phyloP scores from a whole-genome alignment of 2,329 filamentous ascomycete species.

The Acrocalymma vagum region DNA sequence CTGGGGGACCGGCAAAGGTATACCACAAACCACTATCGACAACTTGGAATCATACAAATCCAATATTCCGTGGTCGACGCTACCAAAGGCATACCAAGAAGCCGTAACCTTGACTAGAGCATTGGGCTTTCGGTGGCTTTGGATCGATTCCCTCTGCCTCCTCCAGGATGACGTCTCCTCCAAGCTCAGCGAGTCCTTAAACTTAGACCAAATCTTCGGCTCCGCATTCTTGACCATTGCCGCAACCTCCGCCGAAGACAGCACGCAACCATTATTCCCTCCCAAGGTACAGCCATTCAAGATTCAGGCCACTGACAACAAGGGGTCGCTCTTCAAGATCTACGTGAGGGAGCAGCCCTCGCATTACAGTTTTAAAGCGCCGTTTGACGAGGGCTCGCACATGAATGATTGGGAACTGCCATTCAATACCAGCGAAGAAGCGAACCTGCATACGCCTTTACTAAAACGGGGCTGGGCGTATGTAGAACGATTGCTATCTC shows the following conservation, averaged over 20 bases:
- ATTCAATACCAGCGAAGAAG: conserved; percentile 39
- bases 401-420: conserved; percentile 47
- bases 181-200: conserved; percentile 35
- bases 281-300: conserved; percentile 36
- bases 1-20: conserved; percentile 36
- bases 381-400: conserved; percentile 41
- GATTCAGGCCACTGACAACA: conserved; percentile 42
- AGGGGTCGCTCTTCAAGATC: conserved; percentile 38
- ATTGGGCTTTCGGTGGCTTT: conserved; percentile 46
- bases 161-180: conserved; percentile 39
- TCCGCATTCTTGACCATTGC: conserved; percentile 45
- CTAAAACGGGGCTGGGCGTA: conserved; percentile 45
- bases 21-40: conserved; percentile 38
- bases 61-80: conserved; percentile 33
- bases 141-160: conserved; percentile 46
- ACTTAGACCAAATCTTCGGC: conserved; percentile 38
- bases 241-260: conserved; percentile 40
- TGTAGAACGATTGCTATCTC: conserved; percentile 39
- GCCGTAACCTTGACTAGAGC: conserved; percentile 43
- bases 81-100: conserved; percentile 46
- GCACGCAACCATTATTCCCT: conserved; percentile 36
- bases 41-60: conserved; percentile 37
- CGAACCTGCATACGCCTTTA: conserved; percentile 40
- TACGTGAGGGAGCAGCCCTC: conserved; percentile 45
- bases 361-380: conserved; percentile 47